Conservation (phyloP, 2,329 filamentous ascomycete species). For the Xylariaceae sp. region DNA sequence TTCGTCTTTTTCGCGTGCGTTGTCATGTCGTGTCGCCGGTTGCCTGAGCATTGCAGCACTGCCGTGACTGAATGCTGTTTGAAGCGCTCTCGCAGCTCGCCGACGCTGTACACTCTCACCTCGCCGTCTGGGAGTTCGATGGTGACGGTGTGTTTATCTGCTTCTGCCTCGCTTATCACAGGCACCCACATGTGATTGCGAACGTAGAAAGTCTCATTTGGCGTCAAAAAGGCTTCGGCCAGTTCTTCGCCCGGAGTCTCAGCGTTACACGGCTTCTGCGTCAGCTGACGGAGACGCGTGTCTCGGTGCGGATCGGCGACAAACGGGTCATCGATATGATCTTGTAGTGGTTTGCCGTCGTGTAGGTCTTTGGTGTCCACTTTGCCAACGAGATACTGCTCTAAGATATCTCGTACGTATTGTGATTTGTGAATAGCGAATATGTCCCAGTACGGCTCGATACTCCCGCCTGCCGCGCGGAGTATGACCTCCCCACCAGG, state of each 20-base stretch:
- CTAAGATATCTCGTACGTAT: constrained; percentile 62
- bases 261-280: constrained; percentile 47
- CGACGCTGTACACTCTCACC: constrained; percentile 38
- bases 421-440: constrained; percentile 66
- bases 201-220: constrained; percentile 44
- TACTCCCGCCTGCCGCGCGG: constrained; percentile 60
- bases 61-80: constrained; percentile 41
- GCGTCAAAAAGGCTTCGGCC: constrained; percentile 42
- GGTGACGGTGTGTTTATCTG: constrained; percentile 36
- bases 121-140: constrained; percentile 44
- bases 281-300: constrained; percentile 38
- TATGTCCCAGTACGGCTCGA: constrained; percentile 69
- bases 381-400: constrained; percentile 62
- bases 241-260: constrained; percentile 44
- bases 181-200: constrained; percentile 50
- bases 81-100: constrained; percentile 44
- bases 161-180: constrained; percentile 31
- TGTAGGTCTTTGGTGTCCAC: constrained; percentile 58
- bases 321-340: constrained; percentile 59
- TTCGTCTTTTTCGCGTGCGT: constrained; percentile 41
- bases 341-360: constrained; percentile 52
- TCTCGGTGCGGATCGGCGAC: constrained; percentile 42
- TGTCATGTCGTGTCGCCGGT: constrained; percentile 45
- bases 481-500: constrained; percentile 68
- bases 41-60: constrained; percentile 48